Conservation (phyloP, 164 flowering plant species). For the Cinnamomum micranthum region DNA sequence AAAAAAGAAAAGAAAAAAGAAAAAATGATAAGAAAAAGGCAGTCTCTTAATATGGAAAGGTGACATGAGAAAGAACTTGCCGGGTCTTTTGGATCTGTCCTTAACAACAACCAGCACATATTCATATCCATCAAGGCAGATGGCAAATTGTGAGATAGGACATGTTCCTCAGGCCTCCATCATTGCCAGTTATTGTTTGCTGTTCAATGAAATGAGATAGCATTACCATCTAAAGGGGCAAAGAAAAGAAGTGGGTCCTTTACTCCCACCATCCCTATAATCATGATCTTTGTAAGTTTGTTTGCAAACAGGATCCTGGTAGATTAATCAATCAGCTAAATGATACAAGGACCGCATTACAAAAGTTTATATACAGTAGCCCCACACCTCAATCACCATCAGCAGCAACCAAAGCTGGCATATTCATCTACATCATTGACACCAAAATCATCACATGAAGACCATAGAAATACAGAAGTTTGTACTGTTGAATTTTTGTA, state of each 20-base stretch:
- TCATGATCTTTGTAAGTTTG: background rate
- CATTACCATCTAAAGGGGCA: background rate
- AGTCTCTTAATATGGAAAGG: too few relatives aligned
- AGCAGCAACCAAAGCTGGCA: background rate
- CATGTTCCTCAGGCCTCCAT: conserved; percentile 1
- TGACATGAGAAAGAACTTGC: background rate
- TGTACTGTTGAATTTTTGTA: too few relatives aligned
- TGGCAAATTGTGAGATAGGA: background rate
- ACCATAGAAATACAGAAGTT: background rate
- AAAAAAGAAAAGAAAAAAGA: too few relatives aligned
- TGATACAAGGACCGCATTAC: background rate
- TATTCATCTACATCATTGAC: background rate
- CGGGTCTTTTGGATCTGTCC: background rate
- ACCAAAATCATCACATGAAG: background rate
- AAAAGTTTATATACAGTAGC: background rate
- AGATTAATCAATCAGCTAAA: background rate
- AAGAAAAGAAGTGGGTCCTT: background rate
- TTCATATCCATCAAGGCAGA: background rate
- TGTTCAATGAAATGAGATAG: background rate
- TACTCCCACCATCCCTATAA: background rate
- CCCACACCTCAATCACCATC: background rate
- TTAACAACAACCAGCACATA: background rate
- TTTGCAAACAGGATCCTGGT: background rate
- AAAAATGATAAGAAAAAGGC: too few relatives aligned
- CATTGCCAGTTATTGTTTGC: background rate